Conservation (phyloP, 2,329 filamentous ascomycete species). For the Truncatella angustata region DNA sequence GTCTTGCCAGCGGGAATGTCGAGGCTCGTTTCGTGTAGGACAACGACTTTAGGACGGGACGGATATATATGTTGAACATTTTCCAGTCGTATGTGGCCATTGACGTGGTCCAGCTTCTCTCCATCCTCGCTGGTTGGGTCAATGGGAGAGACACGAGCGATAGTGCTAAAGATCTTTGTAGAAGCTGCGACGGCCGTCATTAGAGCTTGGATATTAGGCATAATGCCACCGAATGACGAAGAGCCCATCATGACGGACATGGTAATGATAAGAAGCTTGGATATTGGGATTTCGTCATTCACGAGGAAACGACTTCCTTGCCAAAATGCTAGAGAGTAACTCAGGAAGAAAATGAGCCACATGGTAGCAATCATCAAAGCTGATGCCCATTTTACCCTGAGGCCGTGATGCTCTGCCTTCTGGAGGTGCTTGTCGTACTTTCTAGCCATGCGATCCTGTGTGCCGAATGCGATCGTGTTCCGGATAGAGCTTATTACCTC, state of each 20-base stretch:
- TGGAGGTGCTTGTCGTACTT: background rate
- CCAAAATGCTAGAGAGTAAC: constrained; percentile 15
- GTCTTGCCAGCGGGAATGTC: constrained; percentile 44
- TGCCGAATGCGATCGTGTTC: constrained; percentile 11
- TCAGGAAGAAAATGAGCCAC: background rate
- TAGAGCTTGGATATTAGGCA: constrained; percentile 49
- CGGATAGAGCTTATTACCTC: constrained; percentile 59
- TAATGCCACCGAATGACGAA: constrained; percentile 11
- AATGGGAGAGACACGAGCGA: constrained; percentile 36
- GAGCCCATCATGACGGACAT: constrained; percentile 61
- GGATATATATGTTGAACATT: constrained; percentile 45
- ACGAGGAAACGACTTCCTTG: constrained; percentile 11
- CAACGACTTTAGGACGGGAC: constrained; percentile 37
- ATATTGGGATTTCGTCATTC: background rate
- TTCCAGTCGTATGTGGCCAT: constrained; percentile 35
- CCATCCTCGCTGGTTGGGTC: constrained; percentile 33
- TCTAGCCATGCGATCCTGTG: constrained; percentile 8
- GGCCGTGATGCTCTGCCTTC: background rate
- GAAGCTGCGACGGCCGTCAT: constrained; percentile 34
- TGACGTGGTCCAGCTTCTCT: constrained; percentile 25
- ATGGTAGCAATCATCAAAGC: background rate
- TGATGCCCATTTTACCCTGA: background rate
- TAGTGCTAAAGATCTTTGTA: constrained; percentile 34
- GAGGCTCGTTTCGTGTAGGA: constrained; percentile 40
- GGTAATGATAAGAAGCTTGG: constrained; percentile 59